These are phyloP conservation scores for Globisporangium paddicum DNA, from an alignment of 352 stramenopile genomes.

Conservation along the genomic window DNA sequence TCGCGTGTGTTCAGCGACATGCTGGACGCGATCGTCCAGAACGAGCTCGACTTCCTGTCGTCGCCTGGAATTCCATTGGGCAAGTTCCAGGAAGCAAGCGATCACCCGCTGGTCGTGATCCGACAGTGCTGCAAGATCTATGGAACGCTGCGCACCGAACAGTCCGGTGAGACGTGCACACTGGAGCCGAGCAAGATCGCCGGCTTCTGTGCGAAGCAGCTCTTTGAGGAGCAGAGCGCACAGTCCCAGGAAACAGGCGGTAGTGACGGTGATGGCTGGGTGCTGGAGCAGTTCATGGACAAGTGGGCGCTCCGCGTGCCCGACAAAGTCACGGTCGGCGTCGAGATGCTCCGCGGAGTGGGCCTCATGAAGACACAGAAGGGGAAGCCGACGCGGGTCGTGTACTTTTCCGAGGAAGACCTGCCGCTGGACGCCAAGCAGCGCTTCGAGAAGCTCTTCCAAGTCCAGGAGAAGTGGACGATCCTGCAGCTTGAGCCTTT, in stretches of 20 bases:
- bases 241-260: constrained; percentile 24
- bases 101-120: constrained; percentile 50
- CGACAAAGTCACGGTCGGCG: constrained; percentile 46
- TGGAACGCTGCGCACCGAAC: constrained; percentile 20
- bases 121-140: constrained; percentile 73
- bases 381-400: constrained; percentile 35
- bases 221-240: constrained; percentile 62
- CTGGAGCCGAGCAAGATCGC: constrained; percentile 64
- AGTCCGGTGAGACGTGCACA: constrained; percentile 25
- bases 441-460: constrained; percentile 76
- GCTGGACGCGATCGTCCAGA: constrained; percentile 65
- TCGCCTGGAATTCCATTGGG: constrained; percentile 36
- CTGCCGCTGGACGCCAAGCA: constrained; percentile 69
- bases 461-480: constrained; percentile 81
- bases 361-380: constrained; percentile 45
- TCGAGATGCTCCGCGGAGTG: constrained; percentile 65
- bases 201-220: constrained; percentile 58
- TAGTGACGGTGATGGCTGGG: constrained; percentile 31
- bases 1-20: constrained; percentile 62
- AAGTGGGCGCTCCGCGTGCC: constrained; percentile 80
- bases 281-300: constrained; percentile 66
- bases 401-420: constrained; percentile 65
- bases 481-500: constrained; percentile 75
- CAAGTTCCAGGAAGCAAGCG: constrained; percentile 24
- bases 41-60: constrained; percentile 55